Percentiles rank a stretch among this genome's conserved stretches.
These are phyloP conservation scores for Metschnikowia santaceciliae DNA, from an alignment of 805 yeast genomes.

Conservation along the genomic window DNA sequence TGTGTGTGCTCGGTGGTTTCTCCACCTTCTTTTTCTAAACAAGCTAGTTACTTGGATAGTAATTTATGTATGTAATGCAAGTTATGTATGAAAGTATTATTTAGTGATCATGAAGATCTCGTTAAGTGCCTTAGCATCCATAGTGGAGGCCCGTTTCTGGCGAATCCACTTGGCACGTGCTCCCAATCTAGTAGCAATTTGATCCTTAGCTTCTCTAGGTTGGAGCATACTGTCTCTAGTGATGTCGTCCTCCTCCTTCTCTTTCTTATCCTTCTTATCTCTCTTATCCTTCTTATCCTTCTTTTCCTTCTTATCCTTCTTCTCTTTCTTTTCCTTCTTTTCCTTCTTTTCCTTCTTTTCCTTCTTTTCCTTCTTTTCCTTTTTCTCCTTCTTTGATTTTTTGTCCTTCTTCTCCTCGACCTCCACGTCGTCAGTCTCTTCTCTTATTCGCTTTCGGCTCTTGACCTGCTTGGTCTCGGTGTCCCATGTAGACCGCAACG, in stretches of 20 bases:
- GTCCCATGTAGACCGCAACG: slow-evolving; percentile 81
- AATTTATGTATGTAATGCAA: slow-evolving; percentile 3
- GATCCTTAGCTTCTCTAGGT: slow-evolving; percentile 16
- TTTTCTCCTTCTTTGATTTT: slow-evolving; percentile 4
- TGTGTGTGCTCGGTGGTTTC: slow-evolving; percentile 44
- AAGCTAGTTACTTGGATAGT: not conserved
- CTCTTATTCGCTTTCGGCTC: slow-evolving; percentile 14
- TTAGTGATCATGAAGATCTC: slow-evolving; percentile 87
- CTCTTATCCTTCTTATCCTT: slow-evolving; percentile 1
- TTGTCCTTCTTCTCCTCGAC: slow-evolving; percentile 18
- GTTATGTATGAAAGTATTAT: slow-evolving; percentile 13
- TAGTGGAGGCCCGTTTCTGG: slow-evolving; percentile 87
- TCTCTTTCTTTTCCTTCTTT: slow-evolving; percentile 23
- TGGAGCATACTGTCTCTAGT: slow-evolving; percentile 24
- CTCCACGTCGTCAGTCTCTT: slow-evolving; percentile 20
- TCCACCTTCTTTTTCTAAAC: slow-evolving; percentile 29
- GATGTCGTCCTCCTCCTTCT: slow-evolving; percentile 27
- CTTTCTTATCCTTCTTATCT: slow-evolving; percentile 21
- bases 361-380: slow-evolving; percentile 20
- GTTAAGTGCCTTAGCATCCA: slow-evolving; percentile 83
- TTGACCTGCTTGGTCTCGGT: slow-evolving; percentile 35
- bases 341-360: slow-evolving; percentile 29
- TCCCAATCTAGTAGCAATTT: slow-evolving; percentile 39
- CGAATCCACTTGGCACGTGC: slow-evolving; percentile 84
- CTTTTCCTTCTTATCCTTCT: slow-evolving; percentile 8